Conservation (phyloP, 176 grass and related monocot species). For the Triticum dicoccoides region DNA sequence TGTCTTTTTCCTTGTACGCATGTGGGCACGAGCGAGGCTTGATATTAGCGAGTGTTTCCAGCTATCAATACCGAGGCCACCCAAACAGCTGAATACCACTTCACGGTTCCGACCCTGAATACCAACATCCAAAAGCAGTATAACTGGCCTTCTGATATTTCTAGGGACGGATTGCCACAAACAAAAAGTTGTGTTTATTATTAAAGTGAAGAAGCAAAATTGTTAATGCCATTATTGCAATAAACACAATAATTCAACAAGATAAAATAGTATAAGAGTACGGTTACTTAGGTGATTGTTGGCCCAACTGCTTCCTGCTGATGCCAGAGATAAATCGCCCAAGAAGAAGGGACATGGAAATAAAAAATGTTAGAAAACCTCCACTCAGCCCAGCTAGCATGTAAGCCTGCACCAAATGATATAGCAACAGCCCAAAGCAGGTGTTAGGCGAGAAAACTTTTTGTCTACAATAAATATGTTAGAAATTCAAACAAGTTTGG, state of each 20-base stretch:
- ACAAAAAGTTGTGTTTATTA: background rate
- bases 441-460: background rate
- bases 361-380: constrained; percentile 88
- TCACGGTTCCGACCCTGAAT: background rate
- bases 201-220: background rate
- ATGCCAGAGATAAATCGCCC: constrained; percentile 55
- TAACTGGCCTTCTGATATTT: background rate
- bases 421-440: background rate
- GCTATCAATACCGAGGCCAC: background rate
- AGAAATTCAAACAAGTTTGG: background rate
- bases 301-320: constrained; percentile 41
- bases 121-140: background rate
- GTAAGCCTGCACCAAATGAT: constrained; percentile 54
- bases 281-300: constrained; percentile 62
- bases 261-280: background rate
- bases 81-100: background rate
- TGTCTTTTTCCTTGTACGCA: background rate
- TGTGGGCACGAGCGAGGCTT: background rate
- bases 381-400: constrained; percentile 67
- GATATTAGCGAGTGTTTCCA: background rate
- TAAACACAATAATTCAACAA: constrained; percentile 16
- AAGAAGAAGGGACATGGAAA: constrained; percentile 85
- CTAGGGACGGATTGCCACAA: background rate
- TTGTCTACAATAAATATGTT: constrained; percentile 8
- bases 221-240: background rate